phyloP scores from a whole-genome alignment of 2,329 filamentous ascomycete species.

The Trichoderma gracile region DNA sequence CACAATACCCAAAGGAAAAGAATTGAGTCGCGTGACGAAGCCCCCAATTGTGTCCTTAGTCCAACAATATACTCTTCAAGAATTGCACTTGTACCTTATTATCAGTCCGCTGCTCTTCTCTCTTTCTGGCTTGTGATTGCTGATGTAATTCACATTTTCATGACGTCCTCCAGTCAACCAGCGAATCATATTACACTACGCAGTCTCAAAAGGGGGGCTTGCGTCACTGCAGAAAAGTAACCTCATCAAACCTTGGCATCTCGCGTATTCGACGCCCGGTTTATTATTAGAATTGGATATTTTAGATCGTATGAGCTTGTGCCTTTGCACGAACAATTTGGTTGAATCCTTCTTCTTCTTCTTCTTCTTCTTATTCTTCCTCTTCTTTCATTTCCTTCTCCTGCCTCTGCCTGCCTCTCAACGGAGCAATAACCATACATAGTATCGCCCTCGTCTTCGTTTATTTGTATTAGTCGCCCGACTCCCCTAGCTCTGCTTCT shows the following conservation, averaged over 20 bases:
- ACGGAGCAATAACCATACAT: no score
- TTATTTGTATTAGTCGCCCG: background rate
- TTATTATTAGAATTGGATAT: background rate
- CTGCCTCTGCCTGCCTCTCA: background rate
- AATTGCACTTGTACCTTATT: no score
- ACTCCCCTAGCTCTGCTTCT: background rate
- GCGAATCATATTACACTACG: no score
- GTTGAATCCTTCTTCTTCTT: background rate
- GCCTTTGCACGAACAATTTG: background rate
- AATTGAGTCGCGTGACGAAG: slow-evolving; percentile 25
- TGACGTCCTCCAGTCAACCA: background rate
- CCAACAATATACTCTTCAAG: background rate
- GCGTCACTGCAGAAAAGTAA: slow-evolving; percentile 17
- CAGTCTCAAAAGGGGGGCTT: slow-evolving; percentile 22
- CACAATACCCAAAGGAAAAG: no score
- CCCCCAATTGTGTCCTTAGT: background rate
- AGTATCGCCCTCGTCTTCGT: background rate
- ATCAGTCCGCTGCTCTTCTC: background rate
- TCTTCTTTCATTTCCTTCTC: background rate
- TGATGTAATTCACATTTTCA: slow-evolving; percentile 8
- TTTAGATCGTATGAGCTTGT: no score
- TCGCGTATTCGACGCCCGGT: background rate
- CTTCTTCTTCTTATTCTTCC: background rate
- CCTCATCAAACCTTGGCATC: background rate
- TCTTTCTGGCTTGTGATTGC: slow-evolving; percentile 15